Conservation (phyloP, 306 rosid genomes). For the Elaeagnus macrophylla region DNA sequence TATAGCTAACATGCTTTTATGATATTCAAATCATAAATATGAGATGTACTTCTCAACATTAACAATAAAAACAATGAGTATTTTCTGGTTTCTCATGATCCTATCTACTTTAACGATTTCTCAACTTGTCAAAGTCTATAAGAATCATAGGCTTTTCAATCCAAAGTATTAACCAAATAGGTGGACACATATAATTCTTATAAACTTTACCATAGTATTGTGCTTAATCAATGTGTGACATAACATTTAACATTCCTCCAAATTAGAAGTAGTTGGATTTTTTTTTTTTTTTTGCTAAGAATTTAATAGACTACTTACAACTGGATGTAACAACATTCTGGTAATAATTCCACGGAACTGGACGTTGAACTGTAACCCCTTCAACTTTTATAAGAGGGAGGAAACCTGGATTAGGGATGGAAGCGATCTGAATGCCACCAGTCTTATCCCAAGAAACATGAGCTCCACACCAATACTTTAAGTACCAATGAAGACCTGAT, state of each 20-base stretch:
- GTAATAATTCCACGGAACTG: conserved; percentile 89
- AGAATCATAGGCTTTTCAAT: too few relatives aligned
- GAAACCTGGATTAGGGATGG: conserved; percentile 76
- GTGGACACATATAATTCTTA: too few relatives aligned
- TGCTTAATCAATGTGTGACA: too few relatives aligned
- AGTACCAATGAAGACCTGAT: conserved; percentile 90
- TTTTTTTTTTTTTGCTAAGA: neutral
- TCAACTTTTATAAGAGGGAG: conserved; percentile 52
- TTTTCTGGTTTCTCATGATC: too few relatives aligned
- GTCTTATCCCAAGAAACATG: conserved; percentile 93
- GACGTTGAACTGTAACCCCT: conserved; percentile 58
- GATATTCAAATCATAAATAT: too few relatives aligned
- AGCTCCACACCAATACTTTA: conserved; percentile 86
- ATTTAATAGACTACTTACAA: conserved; percentile 40
- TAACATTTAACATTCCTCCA: neutral
- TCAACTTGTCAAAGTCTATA: too few relatives aligned
- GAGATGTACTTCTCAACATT: too few relatives aligned
- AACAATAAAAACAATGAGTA: too few relatives aligned
- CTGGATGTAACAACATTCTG: conserved; percentile 97
- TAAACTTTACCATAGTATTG: too few relatives aligned
- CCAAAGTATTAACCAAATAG: too few relatives aligned
- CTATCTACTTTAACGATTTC: too few relatives aligned
- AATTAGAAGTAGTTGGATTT: conserved; percentile 9
- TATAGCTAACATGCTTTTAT: too few relatives aligned
- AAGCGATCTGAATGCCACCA: conserved; percentile 71